These are phyloP conservation scores for Austroboletus niveus DNA, from an alignment of 1,284 basidiomycete species.

Conservation along the genomic window DNA sequence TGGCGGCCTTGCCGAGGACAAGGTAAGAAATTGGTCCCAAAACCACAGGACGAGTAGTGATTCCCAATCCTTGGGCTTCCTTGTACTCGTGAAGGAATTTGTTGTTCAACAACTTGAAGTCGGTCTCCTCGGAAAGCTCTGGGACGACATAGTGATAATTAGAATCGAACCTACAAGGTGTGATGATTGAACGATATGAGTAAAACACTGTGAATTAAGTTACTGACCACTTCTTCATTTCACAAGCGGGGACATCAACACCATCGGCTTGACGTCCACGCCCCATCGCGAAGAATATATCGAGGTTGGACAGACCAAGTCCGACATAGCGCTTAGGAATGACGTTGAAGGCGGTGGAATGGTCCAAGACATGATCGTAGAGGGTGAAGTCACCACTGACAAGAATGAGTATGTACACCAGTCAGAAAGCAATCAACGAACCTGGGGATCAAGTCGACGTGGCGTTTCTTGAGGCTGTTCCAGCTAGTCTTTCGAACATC, in stretches of 20 bases:
- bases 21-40: slow-evolving; percentile 98
- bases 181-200: slow-evolving; percentile 10
- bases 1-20: slow-evolving; percentile 87
- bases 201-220: slow-evolving; percentile 2
- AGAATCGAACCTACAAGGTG: slow-evolving; percentile 84
- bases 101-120: slow-evolving; percentile 96
- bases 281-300: slow-evolving; percentile 98
- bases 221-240: slow-evolving; percentile 98
- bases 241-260: slow-evolving; percentile 96
- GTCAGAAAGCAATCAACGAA: slow-evolving; percentile 37
- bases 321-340: slow-evolving; percentile 94
- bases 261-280: slow-evolving; percentile 94
- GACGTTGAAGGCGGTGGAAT: slow-evolving; percentile 95
- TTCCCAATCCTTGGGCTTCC: slow-evolving; percentile 90
- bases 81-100: slow-evolving; percentile 94
- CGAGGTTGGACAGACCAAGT: slow-evolving; percentile 85
- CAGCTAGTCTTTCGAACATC: slow-evolving; percentile 91
- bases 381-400: slow-evolving; percentile 95
- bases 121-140: slow-evolving; percentile 88
- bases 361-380: slow-evolving; percentile 99
- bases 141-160: slow-evolving; percentile 99
- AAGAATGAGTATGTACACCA: slow-evolving; percentile 22
- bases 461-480: slow-evolving; percentile 83
- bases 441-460: slow-evolving; percentile 94
- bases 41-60: slow-evolving; percentile 93